phyloP scores from a whole-genome alignment of 371 early-diverging fungal species.

The Fennellomyces sp. region DNA sequence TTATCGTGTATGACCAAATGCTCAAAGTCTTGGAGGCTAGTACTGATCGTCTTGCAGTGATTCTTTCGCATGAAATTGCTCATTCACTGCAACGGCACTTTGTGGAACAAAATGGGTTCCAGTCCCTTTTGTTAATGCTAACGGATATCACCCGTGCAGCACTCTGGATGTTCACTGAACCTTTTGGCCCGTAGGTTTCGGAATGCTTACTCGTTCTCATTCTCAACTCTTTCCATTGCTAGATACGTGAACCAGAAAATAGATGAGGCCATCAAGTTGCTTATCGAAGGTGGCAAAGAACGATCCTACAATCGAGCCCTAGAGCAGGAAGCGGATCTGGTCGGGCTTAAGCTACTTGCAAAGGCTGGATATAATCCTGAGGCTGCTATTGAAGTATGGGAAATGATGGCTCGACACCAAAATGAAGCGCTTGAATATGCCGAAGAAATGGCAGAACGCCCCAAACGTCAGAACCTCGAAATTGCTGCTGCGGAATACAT shows the following conservation, averaged over 20 bases:
- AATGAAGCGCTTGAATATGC: not conserved
- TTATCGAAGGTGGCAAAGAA: conserved; percentile 35
- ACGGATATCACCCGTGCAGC: conserved; percentile 50
- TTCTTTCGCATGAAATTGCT: conserved; percentile 66
- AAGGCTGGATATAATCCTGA: conserved; percentile 60
- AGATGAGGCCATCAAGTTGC: conserved; percentile 37
- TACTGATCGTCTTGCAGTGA: conserved; percentile 56
- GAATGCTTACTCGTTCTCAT: not conserved
- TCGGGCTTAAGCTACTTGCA: conserved; percentile 59
- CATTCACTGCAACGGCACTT: conserved; percentile 66
- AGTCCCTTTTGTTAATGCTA: conserved; percentile 47
- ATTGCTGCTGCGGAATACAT: conserved; percentile 25
- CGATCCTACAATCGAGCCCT: conserved; percentile 45
- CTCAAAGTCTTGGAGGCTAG: conserved; percentile 52
- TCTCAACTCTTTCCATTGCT: not conserved
- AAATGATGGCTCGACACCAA: conserved; percentile 17
- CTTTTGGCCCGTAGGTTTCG: conserved; percentile 41
- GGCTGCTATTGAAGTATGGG: conserved; percentile 47
- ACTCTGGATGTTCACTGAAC: conserved; percentile 51
- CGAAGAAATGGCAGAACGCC: conserved; percentile 5
- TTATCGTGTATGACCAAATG: conserved; percentile 54
- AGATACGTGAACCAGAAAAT: conserved; percentile 50
- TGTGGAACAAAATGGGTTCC: conserved; percentile 62
- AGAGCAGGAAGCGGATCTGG: conserved; percentile 57
- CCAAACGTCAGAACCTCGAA: conserved; percentile 20